Base-by-base conservation (phyloP, 441 rosid species). In the Jatropha podagrica region DNA sequence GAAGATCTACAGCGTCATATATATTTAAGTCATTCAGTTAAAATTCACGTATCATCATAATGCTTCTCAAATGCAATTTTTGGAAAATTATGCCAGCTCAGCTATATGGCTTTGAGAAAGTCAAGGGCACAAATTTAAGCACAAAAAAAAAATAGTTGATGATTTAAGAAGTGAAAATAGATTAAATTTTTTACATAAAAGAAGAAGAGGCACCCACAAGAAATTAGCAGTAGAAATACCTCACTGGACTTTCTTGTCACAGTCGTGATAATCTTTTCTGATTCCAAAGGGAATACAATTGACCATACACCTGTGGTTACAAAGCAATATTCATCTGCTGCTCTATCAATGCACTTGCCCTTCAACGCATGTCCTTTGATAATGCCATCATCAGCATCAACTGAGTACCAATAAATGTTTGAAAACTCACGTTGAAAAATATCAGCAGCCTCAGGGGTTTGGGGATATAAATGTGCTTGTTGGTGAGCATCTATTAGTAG, bases 381-480 rank as follows among this genome's bases (percentile, higher is more conserved):
- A 71, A 92, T 85, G 72, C 94, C 90, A 38, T 83, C 76, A 64
- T 86, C 91, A 55, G 83, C 91, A 60, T 89, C 95, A 74, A 94
- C 92, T 46, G 96, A 88, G 78, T 93, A 96, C 98, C 98, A 96
- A 82, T 93, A 96, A 65, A 93, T 76, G 75, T 94, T 96, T 66
- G 93, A 84, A 74, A 90, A 81, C 81, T 93, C 97, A 59, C 26
- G 83, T 70, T 84, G 85, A 80, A 96, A 92, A 79, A 92, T 88
- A 75, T 78, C 65, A 68, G 78, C 74, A 82, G 98, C 92, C 82
- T 94, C 97, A 44, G 93, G 73, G 56, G 92, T 85, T 87, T 84
- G 88, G 4, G 99, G 99, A 75, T 94, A 93, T 78, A 96, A 84
- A 92, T 94, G 97, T 60, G 89, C 94, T 51, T 84, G 87, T 67